Evolutionary conservation across 192 early-diverging fungal genomes (phyloP).

Genomic region (Podila epicladia): DNA sequence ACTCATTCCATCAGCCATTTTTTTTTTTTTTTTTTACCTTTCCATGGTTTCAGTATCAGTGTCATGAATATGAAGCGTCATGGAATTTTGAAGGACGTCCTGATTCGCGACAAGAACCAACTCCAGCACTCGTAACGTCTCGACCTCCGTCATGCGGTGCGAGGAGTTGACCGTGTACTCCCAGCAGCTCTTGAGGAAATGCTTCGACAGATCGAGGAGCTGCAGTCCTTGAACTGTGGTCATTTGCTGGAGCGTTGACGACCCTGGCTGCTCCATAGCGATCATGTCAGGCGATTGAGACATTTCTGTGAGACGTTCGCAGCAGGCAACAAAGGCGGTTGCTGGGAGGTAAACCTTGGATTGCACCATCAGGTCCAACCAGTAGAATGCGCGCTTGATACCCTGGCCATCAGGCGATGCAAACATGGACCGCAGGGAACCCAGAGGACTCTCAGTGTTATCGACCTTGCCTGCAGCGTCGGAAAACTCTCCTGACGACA

Average conservation of each 20-base stretch:
- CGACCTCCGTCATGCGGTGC: conserved; percentile 14
- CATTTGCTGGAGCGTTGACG: neutral
- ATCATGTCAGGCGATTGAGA: neutral
- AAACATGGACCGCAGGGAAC: conserved; percentile 12
- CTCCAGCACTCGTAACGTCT: conserved; percentile 19
- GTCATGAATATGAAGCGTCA: neutral
- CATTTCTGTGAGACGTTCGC: conserved; percentile 12
- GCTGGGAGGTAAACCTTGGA: conserved; percentile 18
- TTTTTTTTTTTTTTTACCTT: conserved; percentile 19
- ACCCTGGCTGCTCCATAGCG: neutral
- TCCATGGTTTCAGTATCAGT: conserved; percentile 13
- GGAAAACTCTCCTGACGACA: neutral
- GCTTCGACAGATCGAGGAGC: conserved; percentile 8
- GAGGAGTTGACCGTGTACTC: conserved; percentile 5
- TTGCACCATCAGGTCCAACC: conserved; percentile 32
- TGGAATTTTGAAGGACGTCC: conserved; percentile 6
- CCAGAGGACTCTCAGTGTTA: conserved; percentile 10
- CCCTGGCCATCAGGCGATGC: conserved; percentile 1
- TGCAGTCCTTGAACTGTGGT: neutral
- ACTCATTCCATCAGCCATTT: no score
- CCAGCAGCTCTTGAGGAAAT: conserved; percentile 19
- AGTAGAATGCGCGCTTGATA: conserved; percentile 7
- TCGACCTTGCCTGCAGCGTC: neutral
- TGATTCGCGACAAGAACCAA: conserved; percentile 14
- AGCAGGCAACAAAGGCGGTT: conserved; percentile 19